Evolutionary conservation across 768 basidiomycete genomes (phyloP), one percentile per base, ranked within the genome.

Genomic region (Tulasnella calospora): DNA sequence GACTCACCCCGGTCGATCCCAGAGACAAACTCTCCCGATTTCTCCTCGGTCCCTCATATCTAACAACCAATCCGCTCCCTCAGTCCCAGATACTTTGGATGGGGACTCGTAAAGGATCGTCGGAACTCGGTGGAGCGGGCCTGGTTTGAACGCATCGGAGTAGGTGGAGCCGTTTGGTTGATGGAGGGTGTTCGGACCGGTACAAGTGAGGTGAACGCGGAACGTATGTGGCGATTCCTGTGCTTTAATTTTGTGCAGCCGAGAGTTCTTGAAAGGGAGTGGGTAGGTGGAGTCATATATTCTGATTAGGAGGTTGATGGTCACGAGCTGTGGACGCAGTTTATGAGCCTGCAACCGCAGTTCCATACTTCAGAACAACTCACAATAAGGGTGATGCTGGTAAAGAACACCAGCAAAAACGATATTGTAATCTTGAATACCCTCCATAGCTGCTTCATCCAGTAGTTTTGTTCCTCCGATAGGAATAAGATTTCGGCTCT

Each of bases 181-280:
- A 35, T 27, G 61, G 33, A 67, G 30, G 8, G 71, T 40, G 38
- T 40, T 72, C 17, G 71, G 71, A 19, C 71, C 71, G 13, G 38
- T 41, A 21, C 71, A 72, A 7, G 44, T 9, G 36, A 72, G 36
- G 17, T 72, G 71, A 23, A 72, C 71, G 71, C 44, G 38, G 71
- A 40, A 72, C n/a, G 38, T 72, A 15, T 40, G 21, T 15, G 71
- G 41, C 7, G 51, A 21, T 8, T 47, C 74, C 33, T 0, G 13
- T 7, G 23, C 17, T 13, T n/a, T 9, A 12, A 75, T 47, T 23
- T 23, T 75, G 46, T 55, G 17, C 6, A 47, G 46, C 3, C n/a
- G 41, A 47, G 74, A 75, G 36, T 36, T 41, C 51, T 75, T 75
- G 33, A 75, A 75, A 4, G 74, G 74, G 13, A 75, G 74, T 36